Conservation (phyloP, 192 early-diverging fungal genomes). For the Entophlyctis luteolus region DNA sequence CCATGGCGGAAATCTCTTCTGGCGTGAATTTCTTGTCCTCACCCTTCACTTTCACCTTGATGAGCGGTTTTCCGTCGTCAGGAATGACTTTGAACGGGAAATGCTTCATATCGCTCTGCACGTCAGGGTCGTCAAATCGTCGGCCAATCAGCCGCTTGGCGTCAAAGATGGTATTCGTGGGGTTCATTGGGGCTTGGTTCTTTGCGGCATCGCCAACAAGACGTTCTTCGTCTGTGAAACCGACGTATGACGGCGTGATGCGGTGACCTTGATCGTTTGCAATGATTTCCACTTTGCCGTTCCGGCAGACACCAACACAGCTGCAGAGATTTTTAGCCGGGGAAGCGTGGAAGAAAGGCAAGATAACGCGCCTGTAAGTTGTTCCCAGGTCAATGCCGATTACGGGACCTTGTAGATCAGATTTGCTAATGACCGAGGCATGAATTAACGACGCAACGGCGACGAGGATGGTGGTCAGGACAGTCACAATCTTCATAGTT, state of each 20-base stretch:
- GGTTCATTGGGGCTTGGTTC: slow-evolving; percentile 88
- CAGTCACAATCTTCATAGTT: too few relatives aligned
- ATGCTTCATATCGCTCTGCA: slow-evolving; percentile 91
- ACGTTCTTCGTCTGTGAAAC: slow-evolving; percentile 86
- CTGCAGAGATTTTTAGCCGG: too few relatives aligned
- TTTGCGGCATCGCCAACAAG: slow-evolving; percentile 92
- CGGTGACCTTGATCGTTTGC: slow-evolving; percentile 96
- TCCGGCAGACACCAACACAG: slow-evolving; percentile 81
- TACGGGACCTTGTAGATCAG: too few relatives aligned
- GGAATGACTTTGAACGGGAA: slow-evolving; percentile 86
- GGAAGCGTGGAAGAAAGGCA: too few relatives aligned
- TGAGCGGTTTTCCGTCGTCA: slow-evolving; percentile 78
- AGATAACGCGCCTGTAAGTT: slow-evolving; percentile 46
- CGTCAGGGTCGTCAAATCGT: slow-evolving; percentile 82
- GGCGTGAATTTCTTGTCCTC: slow-evolving; percentile 80
- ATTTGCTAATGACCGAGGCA: too few relatives aligned
- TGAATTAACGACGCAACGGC: too few relatives aligned
- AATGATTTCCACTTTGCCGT: slow-evolving; percentile 95
- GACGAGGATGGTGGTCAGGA: too few relatives aligned
- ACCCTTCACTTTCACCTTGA: slow-evolving; percentile 83
- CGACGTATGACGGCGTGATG: slow-evolving; percentile 93
- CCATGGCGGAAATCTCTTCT: slow-evolving; percentile 98
- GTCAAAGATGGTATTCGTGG: slow-evolving; percentile 88
- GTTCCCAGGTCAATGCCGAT: slow-evolving; percentile 96
- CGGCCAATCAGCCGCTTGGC: slow-evolving; percentile 91